Evolutionary conservation across 2,329 filamentous ascomycete species (phyloP).

Genomic region (Aspergillus sp.): DNA sequence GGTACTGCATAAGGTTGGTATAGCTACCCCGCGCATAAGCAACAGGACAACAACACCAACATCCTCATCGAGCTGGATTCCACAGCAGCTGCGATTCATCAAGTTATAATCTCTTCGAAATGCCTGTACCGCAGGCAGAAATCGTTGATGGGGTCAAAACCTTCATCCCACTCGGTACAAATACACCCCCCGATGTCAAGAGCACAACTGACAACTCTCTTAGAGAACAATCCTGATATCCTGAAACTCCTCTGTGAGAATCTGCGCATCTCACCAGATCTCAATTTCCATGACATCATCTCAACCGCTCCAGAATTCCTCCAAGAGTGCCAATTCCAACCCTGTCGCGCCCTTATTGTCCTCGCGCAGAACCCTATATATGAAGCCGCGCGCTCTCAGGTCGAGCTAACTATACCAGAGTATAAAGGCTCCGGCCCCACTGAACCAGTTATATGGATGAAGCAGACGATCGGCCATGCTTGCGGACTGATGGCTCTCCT

Average conservation of each 20-base stretch:
- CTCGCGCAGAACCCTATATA: conserved; percentile 6
- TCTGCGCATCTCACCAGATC: conserved; percentile 1
- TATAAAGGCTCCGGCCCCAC: conserved; percentile 49
- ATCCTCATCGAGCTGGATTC: too few relatives aligned
- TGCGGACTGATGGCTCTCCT: conserved; percentile 60
- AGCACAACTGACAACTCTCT: neutral
- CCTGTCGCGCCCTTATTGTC: conserved; percentile 1
- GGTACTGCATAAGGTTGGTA: too few relatives aligned
- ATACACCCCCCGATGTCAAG: neutral
- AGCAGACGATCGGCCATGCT: conserved; percentile 58
- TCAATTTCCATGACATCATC: conserved; percentile 14
- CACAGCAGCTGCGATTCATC: too few relatives aligned
- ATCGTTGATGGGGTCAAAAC: neutral
- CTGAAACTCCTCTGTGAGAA: conserved; percentile 11
- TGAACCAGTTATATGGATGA: conserved; percentile 60
- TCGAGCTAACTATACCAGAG: neutral
- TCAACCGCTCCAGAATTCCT: conserved; percentile 3
- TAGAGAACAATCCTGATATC: conserved; percentile 17
- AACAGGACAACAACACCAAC: too few relatives aligned
- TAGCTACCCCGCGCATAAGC: too few relatives aligned
- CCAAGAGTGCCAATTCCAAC: neutral
- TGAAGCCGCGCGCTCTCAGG: conserved; percentile 5
- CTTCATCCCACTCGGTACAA: neutral
- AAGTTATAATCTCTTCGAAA: neutral
- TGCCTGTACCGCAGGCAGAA: neutral